phyloP scores from a whole-genome alignment of 495 filamentous ascomycete genomes.

The Aspergillus conjunctus region DNA sequence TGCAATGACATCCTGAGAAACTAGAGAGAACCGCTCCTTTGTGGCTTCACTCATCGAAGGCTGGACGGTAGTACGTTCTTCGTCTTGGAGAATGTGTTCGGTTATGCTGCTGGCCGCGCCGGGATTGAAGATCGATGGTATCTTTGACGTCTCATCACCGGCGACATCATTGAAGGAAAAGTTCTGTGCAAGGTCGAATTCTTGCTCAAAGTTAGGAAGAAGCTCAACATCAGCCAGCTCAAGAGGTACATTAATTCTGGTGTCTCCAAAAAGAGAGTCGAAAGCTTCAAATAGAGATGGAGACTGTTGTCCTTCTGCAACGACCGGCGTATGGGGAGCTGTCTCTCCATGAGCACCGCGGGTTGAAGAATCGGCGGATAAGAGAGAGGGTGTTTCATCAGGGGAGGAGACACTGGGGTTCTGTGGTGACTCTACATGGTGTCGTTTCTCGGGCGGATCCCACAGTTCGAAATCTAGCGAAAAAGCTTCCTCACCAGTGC shows the following conservation, averaged over 20 bases:
- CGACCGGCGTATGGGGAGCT: constrained; percentile 23
- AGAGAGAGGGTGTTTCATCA: constrained; percentile 28
- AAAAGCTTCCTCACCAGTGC: constrained; percentile 28
- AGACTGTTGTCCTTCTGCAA: constrained; percentile 20
- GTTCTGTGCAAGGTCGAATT: neutral
- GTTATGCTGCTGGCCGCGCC: neutral
- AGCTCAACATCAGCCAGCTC: constrained; percentile 5
- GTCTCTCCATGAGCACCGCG: constrained; percentile 19
- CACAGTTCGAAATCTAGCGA: constrained; percentile 18
- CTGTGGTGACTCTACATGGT: constrained; percentile 14
- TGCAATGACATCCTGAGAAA: constrained; percentile 21
- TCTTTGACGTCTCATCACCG: neutral
- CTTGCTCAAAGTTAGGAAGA: constrained; percentile 12
- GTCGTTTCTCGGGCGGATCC: constrained; percentile 25
- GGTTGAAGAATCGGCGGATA: constrained; percentile 25
- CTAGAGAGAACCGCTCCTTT: constrained; percentile 27
- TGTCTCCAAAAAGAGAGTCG: constrained; percentile 26
- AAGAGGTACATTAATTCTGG: constrained; percentile 19
- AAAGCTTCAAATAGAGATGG: constrained; percentile 28
- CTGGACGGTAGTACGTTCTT: neutral
- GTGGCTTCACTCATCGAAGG: constrained; percentile 25
- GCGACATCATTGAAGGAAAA: neutral
- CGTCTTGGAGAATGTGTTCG: neutral
- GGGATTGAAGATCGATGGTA: neutral
- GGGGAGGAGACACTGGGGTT: constrained; percentile 14